Base-by-base conservation (phyloP, 1,139 yeast genomes). In the Casaregolazyma suthepensis region DNA sequence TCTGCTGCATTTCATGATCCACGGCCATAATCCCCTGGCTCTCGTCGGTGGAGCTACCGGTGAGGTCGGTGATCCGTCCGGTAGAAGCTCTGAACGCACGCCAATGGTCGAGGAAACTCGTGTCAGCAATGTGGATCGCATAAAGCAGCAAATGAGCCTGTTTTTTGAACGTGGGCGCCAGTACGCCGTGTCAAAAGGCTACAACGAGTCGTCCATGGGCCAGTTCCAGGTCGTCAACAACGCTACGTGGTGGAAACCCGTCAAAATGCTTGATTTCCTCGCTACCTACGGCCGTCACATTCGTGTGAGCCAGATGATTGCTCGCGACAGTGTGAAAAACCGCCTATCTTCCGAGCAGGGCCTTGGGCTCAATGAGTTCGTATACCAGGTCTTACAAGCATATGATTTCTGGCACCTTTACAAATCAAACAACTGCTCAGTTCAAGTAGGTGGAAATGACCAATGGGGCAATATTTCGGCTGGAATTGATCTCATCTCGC, bases 381-480 rank as follows among this genome's bases (percentile, higher is more conserved):
- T 96, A 1, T 93, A 93, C 68, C 99, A 93, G 66, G 75, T 93
- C 18, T 71, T 93, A 50, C 99, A 93, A 68, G 98, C 97, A 0
- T 93, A 82, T 68, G 99, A 93, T 66, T 94, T 90, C 66, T 90
- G 87, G 80, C 90, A 91, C 65, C 73, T 94, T 59, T 82, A 82
- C 71, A 76, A 77, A 46, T 67, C 78, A 15, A 73, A 80, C 43
- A 71, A 75, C 2, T 94, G 93, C 45, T 75, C 78, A 50, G 70
- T 90, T 38, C 97, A 93, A 71, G 82, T 94, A 23, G 99, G 99
- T 15, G 99, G 99, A 7, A 90, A 87, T 66, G 99, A 93, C 67
- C 99, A 93, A 70, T 93, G 97, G 93, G 99, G 99, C 1, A 93
- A 93, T 64, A 94, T 94, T 58, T 89, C 96, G 5, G 98, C 98